phyloP scores from a whole-genome alignment of 805 yeast species.

The Brettanomyces bruxellensis region DNA sequence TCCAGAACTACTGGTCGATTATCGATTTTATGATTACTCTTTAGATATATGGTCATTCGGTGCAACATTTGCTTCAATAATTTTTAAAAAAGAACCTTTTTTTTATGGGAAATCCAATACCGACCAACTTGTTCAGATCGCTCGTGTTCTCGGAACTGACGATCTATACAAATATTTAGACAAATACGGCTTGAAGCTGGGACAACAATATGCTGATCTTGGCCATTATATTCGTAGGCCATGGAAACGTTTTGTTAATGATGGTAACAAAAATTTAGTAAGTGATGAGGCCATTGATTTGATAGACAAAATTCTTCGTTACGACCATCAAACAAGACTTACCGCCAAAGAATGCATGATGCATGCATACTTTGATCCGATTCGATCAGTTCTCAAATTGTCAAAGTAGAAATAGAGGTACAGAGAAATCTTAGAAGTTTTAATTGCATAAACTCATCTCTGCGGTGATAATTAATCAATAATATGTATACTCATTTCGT shows the following conservation, averaged over 20 bases:
- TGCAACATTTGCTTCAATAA: slow-evolving; percentile 83
- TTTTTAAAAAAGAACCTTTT: slow-evolving; percentile 85
- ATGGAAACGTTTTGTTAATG: slow-evolving; percentile 74
- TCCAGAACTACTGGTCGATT: slow-evolving; percentile 81
- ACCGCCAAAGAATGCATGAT: slow-evolving; percentile 86
- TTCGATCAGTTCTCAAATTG: slow-evolving; percentile 12
- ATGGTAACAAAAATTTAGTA: slow-evolving; percentile 58
- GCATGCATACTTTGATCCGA: slow-evolving; percentile 39
- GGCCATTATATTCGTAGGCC: slow-evolving; percentile 70
- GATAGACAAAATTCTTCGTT: slow-evolving; percentile 68
- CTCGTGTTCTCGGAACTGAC: slow-evolving; percentile 80
- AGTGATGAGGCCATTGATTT: slow-evolving; percentile 71
- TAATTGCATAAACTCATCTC: no score
- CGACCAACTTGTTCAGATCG: slow-evolving; percentile 86
- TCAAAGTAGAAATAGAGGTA: not conserved
- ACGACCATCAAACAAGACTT: slow-evolving; percentile 82
- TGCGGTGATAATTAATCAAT: no score
- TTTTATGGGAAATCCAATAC: slow-evolving; percentile 87
- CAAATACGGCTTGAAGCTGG: slow-evolving; percentile 64
- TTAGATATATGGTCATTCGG: slow-evolving; percentile 93
- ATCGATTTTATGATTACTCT: slow-evolving; percentile 84
- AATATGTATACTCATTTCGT: no score
- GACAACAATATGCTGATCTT: slow-evolving; percentile 72
- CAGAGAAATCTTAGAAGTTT: no score
- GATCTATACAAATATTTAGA: slow-evolving; percentile 58